Evolutionary conservation across 2,329 filamentous ascomycete species (phyloP).

Genomic region (Talaromyces sp.): DNA sequence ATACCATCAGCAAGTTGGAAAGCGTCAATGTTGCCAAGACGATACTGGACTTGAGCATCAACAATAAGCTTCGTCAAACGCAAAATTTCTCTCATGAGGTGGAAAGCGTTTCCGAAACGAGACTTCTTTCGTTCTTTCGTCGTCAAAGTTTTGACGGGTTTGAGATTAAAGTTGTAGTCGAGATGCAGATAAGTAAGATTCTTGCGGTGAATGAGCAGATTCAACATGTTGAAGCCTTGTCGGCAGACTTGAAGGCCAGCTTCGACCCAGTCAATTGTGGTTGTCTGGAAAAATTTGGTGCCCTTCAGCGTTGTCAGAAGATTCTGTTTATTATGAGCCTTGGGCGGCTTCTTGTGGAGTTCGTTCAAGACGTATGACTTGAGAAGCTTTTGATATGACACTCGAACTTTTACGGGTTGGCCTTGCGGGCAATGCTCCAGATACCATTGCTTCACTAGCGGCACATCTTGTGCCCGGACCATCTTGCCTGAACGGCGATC

Average conservation of each 20-base stretch:
- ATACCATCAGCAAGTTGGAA: constrained; percentile 98
- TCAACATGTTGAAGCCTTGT: constrained; percentile 99
- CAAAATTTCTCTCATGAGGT: constrained; percentile 96
- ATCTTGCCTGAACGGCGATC: constrained; percentile 89
- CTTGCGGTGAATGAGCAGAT: constrained; percentile 94
- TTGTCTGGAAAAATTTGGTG: constrained; percentile 99
- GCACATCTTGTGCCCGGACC: constrained; percentile 95
- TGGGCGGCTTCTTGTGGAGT: constrained; percentile 90
- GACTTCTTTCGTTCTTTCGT: constrained; percentile 99
- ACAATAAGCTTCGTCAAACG: constrained; percentile 96
- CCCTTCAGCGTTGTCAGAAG: constrained; percentile 83
- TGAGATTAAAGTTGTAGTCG: constrained; percentile 99
- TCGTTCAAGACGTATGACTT: constrained; percentile 97
- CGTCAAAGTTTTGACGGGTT: constrained; percentile 96
- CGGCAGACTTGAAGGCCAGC: constrained; percentile 96
- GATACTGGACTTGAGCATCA: constrained; percentile 96
- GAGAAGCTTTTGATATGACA: constrained; percentile 95
- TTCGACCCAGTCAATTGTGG: constrained; percentile 98
- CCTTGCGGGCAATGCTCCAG: constrained; percentile 87
- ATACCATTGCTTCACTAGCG: constrained; percentile 97
- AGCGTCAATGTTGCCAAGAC: constrained; percentile 94
- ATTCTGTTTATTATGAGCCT: constrained; percentile 92
- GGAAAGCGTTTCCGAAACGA: constrained; percentile 97
- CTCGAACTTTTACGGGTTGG: constrained; percentile 92
- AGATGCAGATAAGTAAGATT: constrained; percentile 97